These are phyloP conservation scores for Penicillium silybi DNA, from an alignment of 495 filamentous ascomycete species.

Conservation along the genomic window DNA sequence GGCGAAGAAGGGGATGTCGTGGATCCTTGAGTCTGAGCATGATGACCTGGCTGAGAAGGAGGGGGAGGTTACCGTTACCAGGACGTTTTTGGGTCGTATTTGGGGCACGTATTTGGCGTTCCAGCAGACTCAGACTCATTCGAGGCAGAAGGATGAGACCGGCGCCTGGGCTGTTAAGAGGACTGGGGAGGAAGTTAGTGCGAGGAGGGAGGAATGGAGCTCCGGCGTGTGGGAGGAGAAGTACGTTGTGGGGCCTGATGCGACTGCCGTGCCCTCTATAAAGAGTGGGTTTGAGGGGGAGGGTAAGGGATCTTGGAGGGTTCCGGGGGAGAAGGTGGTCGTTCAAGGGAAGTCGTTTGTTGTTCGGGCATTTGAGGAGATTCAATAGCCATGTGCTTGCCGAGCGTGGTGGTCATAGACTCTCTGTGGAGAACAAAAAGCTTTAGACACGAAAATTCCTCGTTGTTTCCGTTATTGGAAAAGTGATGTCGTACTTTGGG, in stretches of 20 bases:
- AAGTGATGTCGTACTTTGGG: no score
- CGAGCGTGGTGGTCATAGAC: background rate
- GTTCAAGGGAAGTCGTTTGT: constrained; percentile 27
- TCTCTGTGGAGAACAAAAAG: no score
- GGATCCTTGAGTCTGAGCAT: constrained; percentile 34
- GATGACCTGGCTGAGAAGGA: constrained; percentile 9
- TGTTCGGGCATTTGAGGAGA: constrained; percentile 34
- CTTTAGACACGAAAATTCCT: no score
- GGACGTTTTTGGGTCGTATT: constrained; percentile 35
- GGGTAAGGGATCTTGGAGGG: constrained; percentile 11
- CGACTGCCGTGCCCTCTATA: constrained; percentile 24
- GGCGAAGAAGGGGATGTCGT: constrained; percentile 23
- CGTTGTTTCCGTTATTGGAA: no score
- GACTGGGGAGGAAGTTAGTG: constrained; percentile 31
- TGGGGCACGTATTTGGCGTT: constrained; percentile 36
- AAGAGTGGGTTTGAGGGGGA: constrained; percentile 18
- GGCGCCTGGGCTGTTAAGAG: constrained; percentile 17
- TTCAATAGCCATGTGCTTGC: background rate
- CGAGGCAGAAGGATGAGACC: constrained; percentile 7
- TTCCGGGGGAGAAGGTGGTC: constrained; percentile 23
- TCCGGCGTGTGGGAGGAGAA: constrained; percentile 22
- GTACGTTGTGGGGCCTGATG: constrained; percentile 25
- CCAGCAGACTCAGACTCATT: constrained; percentile 27
- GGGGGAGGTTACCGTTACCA: constrained; percentile 21
- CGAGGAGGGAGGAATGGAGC: constrained; percentile 35